Evolutionary conservation across 495 filamentous ascomycete genomes (phyloP), one percentile per base, ranked within the genome.

Genomic region (Aeminium ludgeri): DNA sequence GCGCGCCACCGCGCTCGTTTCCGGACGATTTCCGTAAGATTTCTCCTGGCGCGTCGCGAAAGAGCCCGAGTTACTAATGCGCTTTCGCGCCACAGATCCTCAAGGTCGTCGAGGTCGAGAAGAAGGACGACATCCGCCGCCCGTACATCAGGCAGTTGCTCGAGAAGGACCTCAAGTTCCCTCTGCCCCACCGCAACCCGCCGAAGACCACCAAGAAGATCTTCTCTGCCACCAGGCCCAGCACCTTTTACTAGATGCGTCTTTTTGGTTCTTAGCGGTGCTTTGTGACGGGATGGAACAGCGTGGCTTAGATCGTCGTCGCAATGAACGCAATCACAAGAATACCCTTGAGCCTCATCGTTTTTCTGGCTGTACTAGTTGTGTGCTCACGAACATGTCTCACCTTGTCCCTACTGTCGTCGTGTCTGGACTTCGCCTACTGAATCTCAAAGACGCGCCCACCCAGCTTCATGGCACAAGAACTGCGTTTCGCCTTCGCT

Each of bases 61-160:
- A 13, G 0, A 5, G 6, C 32, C 12, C 29, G 11, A 38, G 30
- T 20, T 10, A 23, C 12, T 17, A 6, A 35, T 6, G 33, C 10
- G 10, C 10, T 10, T 39, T 34, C 20, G 32, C 29, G 13, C 18
- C 50, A 50, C 54, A 96, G 87, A 92, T 97, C 65, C 84, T 97
- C 55, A 86, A 86, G 67, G 89, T 96, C 54, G 83, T 94, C 55
- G 91, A 96, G 70, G 64, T 97, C 61, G 77, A 89, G 66, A 91
- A 92, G 72, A 70, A 64, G 59, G 81, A 82, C 46, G 82, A 85
- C 60, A 73, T 97, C 72, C 86, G 86, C 68, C 82, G 86, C 60
- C 86, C 91, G 51, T 96, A 97, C 76, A 87, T 96, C 76, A 87
- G 82, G 73, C 89, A 97, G 68, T 83, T 97, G 63, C 65, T 96